Percentiles rank a stretch among this genome's conserved stretches.
Evolutionary conservation across 2,329 filamentous ascomycete species (phyloP).

Genomic region (Zymoseptoria ardabiliae): DNA sequence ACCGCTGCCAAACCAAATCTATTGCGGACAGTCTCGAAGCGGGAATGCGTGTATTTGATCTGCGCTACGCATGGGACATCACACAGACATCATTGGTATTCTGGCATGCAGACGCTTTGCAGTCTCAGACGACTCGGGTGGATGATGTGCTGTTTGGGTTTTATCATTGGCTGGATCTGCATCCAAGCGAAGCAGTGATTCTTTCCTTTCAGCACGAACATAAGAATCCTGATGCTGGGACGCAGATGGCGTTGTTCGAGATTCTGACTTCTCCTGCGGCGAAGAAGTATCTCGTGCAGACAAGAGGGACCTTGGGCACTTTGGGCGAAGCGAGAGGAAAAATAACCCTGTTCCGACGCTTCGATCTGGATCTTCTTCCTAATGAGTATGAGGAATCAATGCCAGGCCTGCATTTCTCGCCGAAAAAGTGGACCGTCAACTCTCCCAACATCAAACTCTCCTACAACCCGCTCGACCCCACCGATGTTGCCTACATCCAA

Average conservation of each 20-base stretch:
- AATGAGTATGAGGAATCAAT: constrained; percentile 31
- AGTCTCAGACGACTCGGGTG: constrained; percentile 39
- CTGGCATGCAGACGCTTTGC: constrained; percentile 42
- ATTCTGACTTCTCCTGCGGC: constrained; percentile 36
- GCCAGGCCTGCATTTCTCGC: constrained; percentile 43
- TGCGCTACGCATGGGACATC: constrained; percentile 44
- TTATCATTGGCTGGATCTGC: constrained; percentile 43
- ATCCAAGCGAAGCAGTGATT: constrained; percentile 41
- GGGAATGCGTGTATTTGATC: constrained; percentile 46
- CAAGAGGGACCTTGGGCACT: constrained; percentile 30
- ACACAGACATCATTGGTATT: constrained; percentile 41
- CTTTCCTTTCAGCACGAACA: constrained; percentile 44
- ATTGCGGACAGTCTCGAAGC: constrained; percentile 37
- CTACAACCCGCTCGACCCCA: constrained; percentile 34
- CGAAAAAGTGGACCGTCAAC: constrained; percentile 40
- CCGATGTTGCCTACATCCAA: constrained; percentile 41
- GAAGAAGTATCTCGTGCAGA: constrained; percentile 35
- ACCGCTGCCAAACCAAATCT: constrained; percentile 38
- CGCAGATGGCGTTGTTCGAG: constrained; percentile 35
- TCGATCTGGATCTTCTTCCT: constrained; percentile 37
- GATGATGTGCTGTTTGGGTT: constrained; percentile 42
- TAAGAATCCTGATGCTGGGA: constrained; percentile 29
- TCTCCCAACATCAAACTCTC: constrained; percentile 33
- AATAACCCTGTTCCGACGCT: constrained; percentile 40
- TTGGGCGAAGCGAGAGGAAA: constrained; percentile 33